phyloP scores from a whole-genome alignment of 495 filamentous ascomycete species.

The Penicillium cosmopolitanum region DNA sequence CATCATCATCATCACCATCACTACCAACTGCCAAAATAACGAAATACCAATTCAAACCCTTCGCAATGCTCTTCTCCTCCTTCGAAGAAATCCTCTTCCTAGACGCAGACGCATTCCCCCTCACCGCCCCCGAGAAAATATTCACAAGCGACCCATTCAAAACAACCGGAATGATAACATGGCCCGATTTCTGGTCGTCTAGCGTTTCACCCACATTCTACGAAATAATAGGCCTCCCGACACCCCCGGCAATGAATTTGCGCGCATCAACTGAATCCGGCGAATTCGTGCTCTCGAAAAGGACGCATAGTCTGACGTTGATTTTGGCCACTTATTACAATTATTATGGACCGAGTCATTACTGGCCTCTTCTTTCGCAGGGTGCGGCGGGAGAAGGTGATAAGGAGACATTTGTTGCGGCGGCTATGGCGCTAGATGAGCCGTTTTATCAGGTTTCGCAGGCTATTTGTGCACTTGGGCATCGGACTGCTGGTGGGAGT shows the following conservation, averaged over 20 bases:
- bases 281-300: constrained; percentile 50
- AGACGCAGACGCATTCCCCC: constrained; percentile 52
- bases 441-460: constrained; percentile 48
- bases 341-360: constrained; percentile 51
- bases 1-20: neutral
- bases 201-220: constrained; percentile 53
- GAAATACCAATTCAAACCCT: constrained; percentile 53
- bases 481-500: constrained; percentile 28
- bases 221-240: constrained; percentile 41
- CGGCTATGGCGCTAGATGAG: constrained; percentile 43
- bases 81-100: constrained; percentile 57
- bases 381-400: constrained; percentile 56
- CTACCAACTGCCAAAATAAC: constrained; percentile 22
- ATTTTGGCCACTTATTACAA: constrained; percentile 61
- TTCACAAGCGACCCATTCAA: constrained; percentile 48
- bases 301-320: constrained; percentile 44
- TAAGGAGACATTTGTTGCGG: constrained; percentile 58
- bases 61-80: constrained; percentile 54
- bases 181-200: constrained; percentile 60
- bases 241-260: constrained; percentile 19
- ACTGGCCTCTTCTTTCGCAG: constrained; percentile 54
- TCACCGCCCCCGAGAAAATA: constrained; percentile 37
- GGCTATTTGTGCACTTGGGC: constrained; percentile 34
- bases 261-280: constrained; percentile 52
- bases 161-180: constrained; percentile 51